Conservation (phyloP, 257 asterid species). For the Catharanthus roseus region DNA sequence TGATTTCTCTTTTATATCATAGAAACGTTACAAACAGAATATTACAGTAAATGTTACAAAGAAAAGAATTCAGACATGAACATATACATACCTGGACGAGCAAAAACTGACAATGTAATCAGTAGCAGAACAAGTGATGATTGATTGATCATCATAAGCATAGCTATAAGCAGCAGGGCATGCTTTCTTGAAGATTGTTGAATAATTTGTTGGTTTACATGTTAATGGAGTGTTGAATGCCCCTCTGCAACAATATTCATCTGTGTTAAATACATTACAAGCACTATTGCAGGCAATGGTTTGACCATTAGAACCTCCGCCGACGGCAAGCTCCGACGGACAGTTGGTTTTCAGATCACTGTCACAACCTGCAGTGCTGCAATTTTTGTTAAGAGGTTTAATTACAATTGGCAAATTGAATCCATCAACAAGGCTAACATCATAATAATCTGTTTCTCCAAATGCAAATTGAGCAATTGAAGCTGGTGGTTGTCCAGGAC, state of each 20-base stretch:
- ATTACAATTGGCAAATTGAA: slow-evolving; percentile 56
- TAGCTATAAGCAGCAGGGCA: slow-evolving; percentile 63
- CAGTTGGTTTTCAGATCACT: slow-evolving; percentile 44
- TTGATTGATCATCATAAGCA: slow-evolving; percentile 51
- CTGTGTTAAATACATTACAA: slow-evolving; percentile 40
- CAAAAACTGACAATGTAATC: slow-evolving; percentile 52
- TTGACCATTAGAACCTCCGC: slow-evolving; percentile 24
- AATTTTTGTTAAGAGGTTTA: slow-evolving; percentile 48
- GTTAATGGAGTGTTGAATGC: slow-evolving; percentile 36
- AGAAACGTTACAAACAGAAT: too few relatives aligned
- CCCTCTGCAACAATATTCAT: slow-evolving; percentile 56
- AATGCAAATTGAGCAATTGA: slow-evolving; percentile 56
- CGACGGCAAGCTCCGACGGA: slow-evolving; percentile 43
- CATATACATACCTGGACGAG: slow-evolving; percentile 46
- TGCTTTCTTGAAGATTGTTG: slow-evolving; percentile 45
- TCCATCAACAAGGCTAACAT: slow-evolving; percentile 67
- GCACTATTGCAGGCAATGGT: slow-evolving; percentile 56
- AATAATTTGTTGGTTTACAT: slow-evolving; percentile 56
- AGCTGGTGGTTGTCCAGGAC: slow-evolving; percentile 54
- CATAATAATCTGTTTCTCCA: slow-evolving; percentile 49
- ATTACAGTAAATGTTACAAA: too few relatives aligned
- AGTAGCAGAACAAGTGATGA: slow-evolving; percentile 47
- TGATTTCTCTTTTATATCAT: too few relatives aligned
- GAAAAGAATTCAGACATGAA: too few relatives aligned
- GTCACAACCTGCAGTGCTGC: slow-evolving; percentile 57